phyloP scores from a whole-genome alignment of 805 yeast species.

The Torulaspora gathmanii region DNA sequence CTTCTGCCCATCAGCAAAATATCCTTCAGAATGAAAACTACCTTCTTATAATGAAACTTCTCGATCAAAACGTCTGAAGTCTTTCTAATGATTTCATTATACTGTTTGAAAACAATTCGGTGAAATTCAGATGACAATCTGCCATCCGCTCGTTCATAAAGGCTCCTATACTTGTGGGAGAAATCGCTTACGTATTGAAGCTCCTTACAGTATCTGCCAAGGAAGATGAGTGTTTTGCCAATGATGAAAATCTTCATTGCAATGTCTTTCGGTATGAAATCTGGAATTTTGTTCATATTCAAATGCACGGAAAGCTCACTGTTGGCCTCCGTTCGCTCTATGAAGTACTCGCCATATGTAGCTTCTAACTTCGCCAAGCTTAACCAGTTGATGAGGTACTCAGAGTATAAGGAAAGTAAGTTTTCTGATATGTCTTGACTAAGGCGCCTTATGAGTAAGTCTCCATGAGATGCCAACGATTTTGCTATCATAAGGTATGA shows the following conservation, averaged over 20 bases:
- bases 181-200: conserved; percentile 55
- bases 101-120: conserved; percentile 40
- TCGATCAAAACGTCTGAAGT: conserved; percentile 47
- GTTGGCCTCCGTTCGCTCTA: conserved; percentile 17
- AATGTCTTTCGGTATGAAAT: conserved; percentile 36
- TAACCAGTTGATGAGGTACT: conserved; percentile 62
- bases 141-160: conserved; percentile 11
- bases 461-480: conserved; percentile 58
- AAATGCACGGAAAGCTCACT: conserved; percentile 13
- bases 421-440: conserved; percentile 43
- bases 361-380: conserved; percentile 57
- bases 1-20: conserved; percentile 68
- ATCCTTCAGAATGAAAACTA: conserved; percentile 58
- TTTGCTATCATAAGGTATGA: conserved; percentile 52
- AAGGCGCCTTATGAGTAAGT: conserved; percentile 43
- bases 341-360: conserved; percentile 60
- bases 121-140: conserved; percentile 24
- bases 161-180: conserved; percentile 29
- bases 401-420: conserved; percentile 55
- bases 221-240: conserved; percentile 67
- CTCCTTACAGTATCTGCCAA: conserved; percentile 63
- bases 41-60: conserved; percentile 47
- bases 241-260: conserved; percentile 52
- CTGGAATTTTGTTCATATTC: conserved; percentile 35
- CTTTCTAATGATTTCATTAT: conserved; percentile 49